These are phyloP conservation scores for Didymella pomorum DNA, from an alignment of 2,329 filamentous ascomycete genomes.

Conservation along the genomic window DNA sequence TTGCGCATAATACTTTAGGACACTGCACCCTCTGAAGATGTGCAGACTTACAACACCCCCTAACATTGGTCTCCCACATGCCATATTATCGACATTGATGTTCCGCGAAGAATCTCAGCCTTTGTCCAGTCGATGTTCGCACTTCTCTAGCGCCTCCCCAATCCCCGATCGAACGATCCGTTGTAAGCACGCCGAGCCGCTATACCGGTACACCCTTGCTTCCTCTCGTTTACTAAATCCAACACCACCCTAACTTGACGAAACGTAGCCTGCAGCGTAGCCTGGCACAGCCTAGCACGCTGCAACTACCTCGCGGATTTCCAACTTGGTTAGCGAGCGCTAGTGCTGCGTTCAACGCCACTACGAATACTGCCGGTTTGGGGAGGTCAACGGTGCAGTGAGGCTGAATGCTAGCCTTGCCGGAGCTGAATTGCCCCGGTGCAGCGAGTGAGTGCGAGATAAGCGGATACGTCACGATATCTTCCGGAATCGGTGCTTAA, in stretches of 20 bases:
- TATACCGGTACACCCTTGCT: conserved; percentile 18
- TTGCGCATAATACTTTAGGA: too few species aligned
- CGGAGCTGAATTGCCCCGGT: background rate
- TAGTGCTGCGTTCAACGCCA: conserved; percentile 24
- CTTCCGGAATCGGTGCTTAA: background rate
- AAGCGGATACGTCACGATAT: background rate
- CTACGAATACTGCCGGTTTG: conserved; percentile 3
- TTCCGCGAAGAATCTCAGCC: background rate
- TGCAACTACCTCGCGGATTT: conserved; percentile 15
- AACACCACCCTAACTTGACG: conserved; percentile 4
- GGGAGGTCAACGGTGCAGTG: background rate
- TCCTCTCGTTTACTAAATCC: conserved; percentile 8
- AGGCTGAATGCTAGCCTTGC: background rate
- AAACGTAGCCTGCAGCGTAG: conserved; percentile 9
- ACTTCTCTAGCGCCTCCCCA: conserved; percentile 2
- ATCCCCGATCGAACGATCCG: conserved; percentile 3
- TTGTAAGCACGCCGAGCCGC: conserved; percentile 17
- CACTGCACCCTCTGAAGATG: too few species aligned
- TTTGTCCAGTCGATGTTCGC: background rate
- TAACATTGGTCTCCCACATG: background rate
- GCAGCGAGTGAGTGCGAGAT: background rate
- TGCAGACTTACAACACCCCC: background rate
- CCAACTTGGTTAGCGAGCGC: conserved; percentile 18
- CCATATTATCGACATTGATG: too few species aligned
- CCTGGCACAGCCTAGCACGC: conserved; percentile 16